Base-by-base conservation (phyloP, 2,329 filamentous ascomycete genomes). In the Hypomyces perniciosus region DNA sequence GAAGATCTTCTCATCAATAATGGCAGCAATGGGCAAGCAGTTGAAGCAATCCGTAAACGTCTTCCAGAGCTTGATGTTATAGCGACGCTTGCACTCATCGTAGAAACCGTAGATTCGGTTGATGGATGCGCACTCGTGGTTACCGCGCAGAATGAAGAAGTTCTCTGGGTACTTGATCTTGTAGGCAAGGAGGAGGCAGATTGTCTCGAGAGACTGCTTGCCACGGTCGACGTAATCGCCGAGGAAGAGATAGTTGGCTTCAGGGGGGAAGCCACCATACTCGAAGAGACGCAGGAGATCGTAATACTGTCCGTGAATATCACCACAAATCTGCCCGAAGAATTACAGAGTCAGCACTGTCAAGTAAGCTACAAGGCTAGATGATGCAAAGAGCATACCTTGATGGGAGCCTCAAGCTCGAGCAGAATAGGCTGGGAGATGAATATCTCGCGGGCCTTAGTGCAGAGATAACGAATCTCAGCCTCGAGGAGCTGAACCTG, bases 121-220 rank as follows among this genome's bases (percentile, higher is more conserved):
- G 79, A 99, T 95, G 48, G 89, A 95, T 53, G 93, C 93, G 75
- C 93, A 97, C 74, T 99, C 93, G 79, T 99, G 93, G 79, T 99
- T 99, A 57, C 93, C 93, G 61, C 93, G 90, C 53, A 99, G 83
- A 60, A 99, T 88, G 79, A 99, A 99, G 77, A 99, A 97, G 78
- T 99, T 99, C 76, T 99, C 93, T 44, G 93, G 93, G 70, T 96
- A 97, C 78, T 97, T 97, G 82, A 99, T 95, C 83, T 99, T 99
- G 83, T 97, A 99, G 56, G 90, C 90, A 46, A 99, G 82, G 51
- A 99, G 81, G 57, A 99, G 79, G 76, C 90, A 96, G 73, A 99
- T 97, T 60, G 93, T 97, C 79, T 99, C 93, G 49, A 99, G 85
- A 35, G 92, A 96, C 75, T 99, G 93, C 80, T 99, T 97, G 76